phyloP scores from a whole-genome alignment of 225 moss, liverwort and hornwort genomes.

The Takakia lepidozioides region DNA sequence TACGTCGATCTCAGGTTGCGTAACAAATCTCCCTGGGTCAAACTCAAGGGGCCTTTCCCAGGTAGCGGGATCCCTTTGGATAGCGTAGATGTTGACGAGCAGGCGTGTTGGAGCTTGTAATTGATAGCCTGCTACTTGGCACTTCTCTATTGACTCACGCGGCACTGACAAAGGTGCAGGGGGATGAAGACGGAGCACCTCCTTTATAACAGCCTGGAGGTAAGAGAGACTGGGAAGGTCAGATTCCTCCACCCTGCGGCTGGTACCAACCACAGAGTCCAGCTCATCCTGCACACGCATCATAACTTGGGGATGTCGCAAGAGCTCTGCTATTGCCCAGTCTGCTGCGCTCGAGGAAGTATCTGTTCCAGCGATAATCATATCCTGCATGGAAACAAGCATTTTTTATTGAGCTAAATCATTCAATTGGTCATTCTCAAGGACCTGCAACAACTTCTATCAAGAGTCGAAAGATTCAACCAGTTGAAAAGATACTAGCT shows the following conservation, averaged over 20 bases:
- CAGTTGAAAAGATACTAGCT: no score
- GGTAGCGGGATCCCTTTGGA: conserved; percentile 13
- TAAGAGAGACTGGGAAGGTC: conserved; percentile 18
- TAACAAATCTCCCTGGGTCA: conserved; percentile 21
- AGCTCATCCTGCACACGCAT: conserved; percentile 12
- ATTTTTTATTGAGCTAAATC: no score
- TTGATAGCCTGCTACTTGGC: conserved; percentile 23
- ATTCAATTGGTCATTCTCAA: no score
- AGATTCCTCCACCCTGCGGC: conserved; percentile 16
- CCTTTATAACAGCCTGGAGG: conserved; percentile 28
- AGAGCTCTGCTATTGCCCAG: conserved; percentile 33
- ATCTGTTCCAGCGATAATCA: conserved; percentile 22
- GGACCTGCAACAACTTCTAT: no score
- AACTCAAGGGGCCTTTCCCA: conserved; percentile 24
- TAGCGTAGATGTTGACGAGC: conserved; percentile 32
- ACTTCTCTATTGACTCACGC: conserved; percentile 16
- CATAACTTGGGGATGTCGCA: conserved; percentile 16
- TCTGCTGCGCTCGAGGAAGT: conserved; percentile 18
- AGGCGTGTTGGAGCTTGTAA: conserved; percentile 13
- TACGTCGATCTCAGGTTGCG: conserved; percentile 5
- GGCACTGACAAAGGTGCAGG: conserved; percentile 16
- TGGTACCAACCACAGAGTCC: conserved; percentile 13
- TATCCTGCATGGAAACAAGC: no score
- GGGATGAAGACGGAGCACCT: conserved; percentile 21
- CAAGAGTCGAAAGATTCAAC: no score